These are phyloP conservation scores for Phytopythium aichiense DNA, from an alignment of 352 stramenopile genomes.

Conservation along the genomic window DNA sequence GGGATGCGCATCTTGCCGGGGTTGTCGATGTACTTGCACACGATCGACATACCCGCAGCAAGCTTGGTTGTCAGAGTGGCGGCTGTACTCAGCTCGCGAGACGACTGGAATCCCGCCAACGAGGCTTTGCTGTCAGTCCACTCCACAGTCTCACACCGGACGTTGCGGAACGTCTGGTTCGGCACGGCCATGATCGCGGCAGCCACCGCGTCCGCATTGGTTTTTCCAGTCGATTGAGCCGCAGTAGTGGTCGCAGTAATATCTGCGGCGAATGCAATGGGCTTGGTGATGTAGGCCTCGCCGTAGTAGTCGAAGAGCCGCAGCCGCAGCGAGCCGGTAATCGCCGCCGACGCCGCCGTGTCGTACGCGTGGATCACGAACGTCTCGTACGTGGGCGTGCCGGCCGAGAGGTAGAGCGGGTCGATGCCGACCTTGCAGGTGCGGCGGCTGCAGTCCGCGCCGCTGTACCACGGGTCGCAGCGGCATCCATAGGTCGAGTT, in stretches of 20 bases:
- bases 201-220: too few relatives aligned
- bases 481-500: constrained; percentile 82
- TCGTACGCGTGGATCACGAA: constrained; percentile 47
- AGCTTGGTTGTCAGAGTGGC: too few relatives aligned
- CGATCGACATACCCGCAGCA: constrained; percentile 49
- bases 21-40: constrained; percentile 57
- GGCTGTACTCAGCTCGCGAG: too few relatives aligned
- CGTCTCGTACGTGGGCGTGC: constrained; percentile 33
- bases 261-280: too few relatives aligned
- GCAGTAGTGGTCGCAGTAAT: too few relatives aligned
- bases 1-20: constrained; percentile 47
- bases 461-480: constrained; percentile 86
- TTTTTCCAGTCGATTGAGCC: too few relatives aligned
- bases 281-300: constrained; percentile 57
- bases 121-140: too few relatives aligned
- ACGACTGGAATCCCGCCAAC: constrained; percentile 18
- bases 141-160: constrained; percentile 56
- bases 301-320: constrained; percentile 68
- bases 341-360: background rate
- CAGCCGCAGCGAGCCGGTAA: constrained; percentile 30
- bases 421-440: constrained; percentile 71
- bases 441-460: constrained; percentile 73
- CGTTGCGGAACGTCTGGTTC: constrained; percentile 37
- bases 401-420: constrained; percentile 47
- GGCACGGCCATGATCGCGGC: constrained; percentile 41